Base-by-base conservation (phyloP, 179 eudicot species). In the Sideroxylon spinosum region DNA sequence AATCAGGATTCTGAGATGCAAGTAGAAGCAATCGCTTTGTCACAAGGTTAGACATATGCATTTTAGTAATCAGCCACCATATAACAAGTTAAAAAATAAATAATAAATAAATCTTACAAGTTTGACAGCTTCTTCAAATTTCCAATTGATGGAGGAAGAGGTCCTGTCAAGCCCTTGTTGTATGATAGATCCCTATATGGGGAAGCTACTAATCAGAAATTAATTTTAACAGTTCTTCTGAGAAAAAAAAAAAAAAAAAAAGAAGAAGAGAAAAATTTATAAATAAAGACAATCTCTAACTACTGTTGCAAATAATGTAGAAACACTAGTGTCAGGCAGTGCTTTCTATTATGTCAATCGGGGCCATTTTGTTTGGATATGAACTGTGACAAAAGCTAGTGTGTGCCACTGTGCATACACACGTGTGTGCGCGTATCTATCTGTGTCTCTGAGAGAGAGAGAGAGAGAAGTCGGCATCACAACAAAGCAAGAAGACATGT, bases 171-270 rank as follows among this genome's bases (percentile, higher is more conserved):
- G 6, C 79, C 89, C 79, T 59, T 77, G 81, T 93, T 93, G 82
- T 88, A 89, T 20, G 98, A 93, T 26, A 93, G 84, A 85, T 89
- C 95, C 87, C 98, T 93, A 79, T 52, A 87, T 19, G 68, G 37
- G 71, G 74, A 68, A 62, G 61, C 23, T 64, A 17, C 32, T 20
- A 37, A n/a, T 77, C 25, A 77, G 67, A 28, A 55, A 17, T 50
- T 16, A 12, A 53, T 20, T 49, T 17, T 28, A 76, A 13, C 61
- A 48, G 7, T 49, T 64, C 7, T 19, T 67, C 3, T 37, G 11
- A 61, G 12, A 44, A 60, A 60, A 0, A n/a, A 19, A 52, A n/a
- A n/a, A n/a, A n/a, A n/a, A n/a, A n/a, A n/a, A n/a, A n/a, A n/a
- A n/a, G n/a, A n/a, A n/a, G n/a, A n/a, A n/a, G n/a, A 9, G 6